Base-by-base conservation (phyloP, 768 basidiomycete species). In the Jaapia argillacea region DNA sequence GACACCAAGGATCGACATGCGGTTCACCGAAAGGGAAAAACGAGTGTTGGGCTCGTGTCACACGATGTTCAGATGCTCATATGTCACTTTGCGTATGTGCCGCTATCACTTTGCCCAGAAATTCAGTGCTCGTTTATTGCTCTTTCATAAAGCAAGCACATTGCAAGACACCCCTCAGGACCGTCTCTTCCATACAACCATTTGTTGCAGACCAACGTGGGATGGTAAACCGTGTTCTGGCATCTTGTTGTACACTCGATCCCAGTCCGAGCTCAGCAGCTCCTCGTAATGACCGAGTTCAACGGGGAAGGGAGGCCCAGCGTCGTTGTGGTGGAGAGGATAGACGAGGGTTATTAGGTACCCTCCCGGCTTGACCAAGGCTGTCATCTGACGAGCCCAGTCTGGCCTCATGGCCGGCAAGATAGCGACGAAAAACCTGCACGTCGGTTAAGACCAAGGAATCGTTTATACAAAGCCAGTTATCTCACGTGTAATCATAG, bases 401-500 rank as follows among this genome's bases (percentile, higher is more conserved):
- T 68, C 68, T 2, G 49, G 36, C 7, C 84, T 69, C 27, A 57
- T 62, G 2, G 59, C 45, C 0, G 79, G 82, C 0, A 74, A 75
- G 18, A 87, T 75, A 2, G 85, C 83, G 35, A 79, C 79, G 56
- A 87, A 85, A 63, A 85, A 84, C 1, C 79, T 81, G 46, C 13
- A 14, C 6, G 20, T 21, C 27, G 7, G 16, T 18, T 33, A 10
- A 10, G 16, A 33, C 16, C 28, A 16, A 16, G 14, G 21, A 14
- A 13, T 20, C 16, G 24, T 1, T 24, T 13, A 28, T 13, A 23
- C 24, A 13, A 18, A 27, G 44, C 31, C n/a, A n/a, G n/a, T n/a
- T n/a, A n/a, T 38, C 51, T 53, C 40, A 68, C 74, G 81, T 83
- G 54, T 80, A 81, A 55, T 85, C 83, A 51, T 77, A 80, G 4